Conservation (phyloP, 257 asterid genomes). For the Henckelia pumila region DNA sequence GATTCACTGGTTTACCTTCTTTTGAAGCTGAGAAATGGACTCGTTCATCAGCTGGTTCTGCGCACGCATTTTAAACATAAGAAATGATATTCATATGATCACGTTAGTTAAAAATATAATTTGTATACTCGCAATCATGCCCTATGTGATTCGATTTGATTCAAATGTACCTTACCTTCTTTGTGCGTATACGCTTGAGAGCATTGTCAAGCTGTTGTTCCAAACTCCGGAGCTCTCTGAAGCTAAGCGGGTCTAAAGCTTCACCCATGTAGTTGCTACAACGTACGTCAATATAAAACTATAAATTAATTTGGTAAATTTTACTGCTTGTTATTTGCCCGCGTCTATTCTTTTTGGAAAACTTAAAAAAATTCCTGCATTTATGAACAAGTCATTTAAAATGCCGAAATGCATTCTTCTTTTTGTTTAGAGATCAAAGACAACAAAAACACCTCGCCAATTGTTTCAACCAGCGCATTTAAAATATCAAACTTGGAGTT, state of each 20-base stretch:
- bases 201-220: conserved; percentile 74
- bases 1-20: conserved; percentile 63
- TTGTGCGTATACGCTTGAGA: conserved; percentile 60
- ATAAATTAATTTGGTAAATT: not conserved
- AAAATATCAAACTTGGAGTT: no score
- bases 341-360: no score
- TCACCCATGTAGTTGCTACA: conserved; percentile 68
- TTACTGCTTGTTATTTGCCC: not conserved
- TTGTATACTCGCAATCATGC: not conserved
- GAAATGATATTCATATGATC: not conserved
- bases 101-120: not conserved
- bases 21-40: conserved; percentile 70
- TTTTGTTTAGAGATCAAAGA: no score
- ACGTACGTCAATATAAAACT: not conserved
- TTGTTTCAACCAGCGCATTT: no score
- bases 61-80: conserved; percentile 3
- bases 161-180: conserved; percentile 35
- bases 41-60: conserved; percentile 89
- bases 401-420: not conserved
- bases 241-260: conserved; percentile 58
- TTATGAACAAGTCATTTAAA: not conserved
- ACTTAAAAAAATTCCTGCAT: no score
- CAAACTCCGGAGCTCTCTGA: conserved; percentile 77
- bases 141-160: not conserved
- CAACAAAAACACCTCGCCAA: no score